phyloP scores from a whole-genome alignment of 108 stramenopile species.

The Asterionellopsis glacialis region DNA sequence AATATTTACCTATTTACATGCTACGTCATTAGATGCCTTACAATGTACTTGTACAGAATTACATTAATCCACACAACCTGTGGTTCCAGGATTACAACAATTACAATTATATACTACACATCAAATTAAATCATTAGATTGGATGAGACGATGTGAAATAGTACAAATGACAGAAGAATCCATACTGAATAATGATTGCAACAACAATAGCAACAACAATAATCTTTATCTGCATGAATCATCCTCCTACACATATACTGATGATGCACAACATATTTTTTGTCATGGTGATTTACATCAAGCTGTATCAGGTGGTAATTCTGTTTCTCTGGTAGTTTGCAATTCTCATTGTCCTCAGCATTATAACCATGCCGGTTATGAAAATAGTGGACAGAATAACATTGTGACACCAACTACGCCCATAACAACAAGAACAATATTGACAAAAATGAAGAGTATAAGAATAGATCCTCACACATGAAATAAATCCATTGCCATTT shows the following conservation, averaged over 20 bases:
- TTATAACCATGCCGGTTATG: too few relatives aligned
- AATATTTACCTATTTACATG: constrained; percentile 18
- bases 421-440: not conserved
- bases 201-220: constrained; percentile 1
- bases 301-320: constrained; percentile 57
- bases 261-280: not conserved
- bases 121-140: constrained; percentile 65
- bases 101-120: constrained; percentile 62
- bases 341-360: not conserved
- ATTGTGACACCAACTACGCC: too few relatives aligned
- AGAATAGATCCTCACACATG: not conserved
- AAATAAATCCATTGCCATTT: constrained; percentile 1
- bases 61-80: constrained; percentile 26
- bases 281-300: constrained; percentile 47
- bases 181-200: constrained; percentile 1
- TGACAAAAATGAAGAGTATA: constrained; percentile 2
- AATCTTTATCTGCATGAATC: not conserved
- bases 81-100: constrained; percentile 61
- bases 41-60: constrained; percentile 46
- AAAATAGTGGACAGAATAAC: too few relatives aligned
- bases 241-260: too few relatives aligned
- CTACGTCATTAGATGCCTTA: constrained; percentile 48
- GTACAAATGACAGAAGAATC: constrained; percentile 28
- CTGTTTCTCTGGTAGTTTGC: constrained; percentile 23
- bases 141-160: constrained; percentile 73